These are phyloP conservation scores for Purpureocillium takamizusanense DNA, from an alignment of 2,329 filamentous ascomycete species.

Conservation along the genomic window DNA sequence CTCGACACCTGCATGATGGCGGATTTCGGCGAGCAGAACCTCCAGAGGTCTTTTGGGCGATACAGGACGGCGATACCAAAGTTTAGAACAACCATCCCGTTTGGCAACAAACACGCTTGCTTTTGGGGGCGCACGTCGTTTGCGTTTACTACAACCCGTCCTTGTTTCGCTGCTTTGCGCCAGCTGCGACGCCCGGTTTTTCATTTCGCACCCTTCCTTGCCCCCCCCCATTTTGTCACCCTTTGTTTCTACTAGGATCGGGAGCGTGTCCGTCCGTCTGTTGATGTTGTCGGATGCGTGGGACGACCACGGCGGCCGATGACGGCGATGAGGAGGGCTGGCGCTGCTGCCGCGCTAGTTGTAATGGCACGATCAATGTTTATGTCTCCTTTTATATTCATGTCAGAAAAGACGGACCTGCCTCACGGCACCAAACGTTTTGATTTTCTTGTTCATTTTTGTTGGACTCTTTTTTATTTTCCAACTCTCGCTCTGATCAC, in stretches of 20 bases:
- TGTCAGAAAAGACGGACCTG: conserved; percentile 26
- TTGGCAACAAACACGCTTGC: conserved; percentile 10
- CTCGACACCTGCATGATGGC: conserved; percentile 1
- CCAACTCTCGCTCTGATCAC: no score
- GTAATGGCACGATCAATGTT: conserved; percentile 2
- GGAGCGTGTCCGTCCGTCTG: no score
- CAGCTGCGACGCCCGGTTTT: neutral
- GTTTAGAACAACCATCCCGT: conserved; percentile 7
- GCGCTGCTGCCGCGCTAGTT: conserved; percentile 4
- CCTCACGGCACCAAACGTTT: conserved; percentile 27
- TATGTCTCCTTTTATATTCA: conserved; percentile 6
- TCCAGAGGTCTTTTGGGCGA: conserved; percentile 3
- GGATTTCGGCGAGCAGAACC: conserved; percentile 1
- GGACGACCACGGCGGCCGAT: no score
- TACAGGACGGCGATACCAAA: conserved; percentile 3
- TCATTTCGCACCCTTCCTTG: neutral
- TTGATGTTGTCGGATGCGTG: no score
- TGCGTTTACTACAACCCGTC: conserved; percentile 1
- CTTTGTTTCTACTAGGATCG: neutral
- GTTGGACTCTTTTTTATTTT: conserved; percentile 8
- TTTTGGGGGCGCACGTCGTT: conserved; percentile 1
- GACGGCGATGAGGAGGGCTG: no score
- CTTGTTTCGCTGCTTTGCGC: conserved; percentile 2
- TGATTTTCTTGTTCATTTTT: conserved; percentile 12
- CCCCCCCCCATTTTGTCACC: neutral